Percentiles rank a stretch among this genome's conserved stretches.
Evolutionary conservation across 805 yeast species (phyloP).

Genomic region (Pichia heedii): DNA sequence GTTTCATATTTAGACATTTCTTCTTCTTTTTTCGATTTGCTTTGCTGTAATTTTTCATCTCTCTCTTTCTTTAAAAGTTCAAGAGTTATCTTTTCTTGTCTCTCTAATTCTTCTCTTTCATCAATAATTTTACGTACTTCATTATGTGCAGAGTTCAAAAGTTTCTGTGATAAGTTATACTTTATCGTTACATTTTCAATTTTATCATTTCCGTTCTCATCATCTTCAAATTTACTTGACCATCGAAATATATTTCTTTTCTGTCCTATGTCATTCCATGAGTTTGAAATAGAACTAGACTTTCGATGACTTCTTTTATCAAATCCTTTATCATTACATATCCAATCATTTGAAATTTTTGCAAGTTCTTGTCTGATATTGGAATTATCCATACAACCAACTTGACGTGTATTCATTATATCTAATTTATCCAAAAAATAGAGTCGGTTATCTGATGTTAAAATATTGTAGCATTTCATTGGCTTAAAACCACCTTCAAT

Average conservation of each 20-base stretch:
- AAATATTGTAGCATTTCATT: conserved; percentile 8
- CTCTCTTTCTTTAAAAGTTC: conserved; percentile 17
- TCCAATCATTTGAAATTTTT: conserved; percentile 19
- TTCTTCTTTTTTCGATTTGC: conserved; percentile 16
- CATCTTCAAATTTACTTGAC: conserved; percentile 8
- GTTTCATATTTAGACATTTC: conserved; percentile 16
- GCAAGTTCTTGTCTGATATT: conserved; percentile 8
- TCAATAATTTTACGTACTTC: conserved; percentile 17
- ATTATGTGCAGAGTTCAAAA: conserved; percentile 16
- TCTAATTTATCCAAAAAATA: conserved; percentile 5
- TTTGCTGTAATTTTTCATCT: conserved; percentile 16
- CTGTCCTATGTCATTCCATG: background rate
- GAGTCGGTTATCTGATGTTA: conserved; percentile 10
- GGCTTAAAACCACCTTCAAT: conserved; percentile 3
- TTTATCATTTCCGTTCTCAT: background rate
- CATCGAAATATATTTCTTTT: conserved; percentile 12
- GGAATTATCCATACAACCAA: conserved; percentile 13
- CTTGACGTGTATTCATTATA: conserved; percentile 14
- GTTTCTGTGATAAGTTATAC: background rate
- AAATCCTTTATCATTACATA: conserved; percentile 20
- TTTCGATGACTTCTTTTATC: conserved; percentile 1
- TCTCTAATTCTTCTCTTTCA: conserved; percentile 13
- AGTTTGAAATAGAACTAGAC: background rate
- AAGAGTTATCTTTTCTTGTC: conserved; percentile 8
- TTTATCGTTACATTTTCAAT: background rate